Percentiles rank a stretch among this genome's conserved stretches.
These are phyloP conservation scores for Ceratonia siliqua DNA, from an alignment of 306 rosid species.

Conservation along the genomic window DNA sequence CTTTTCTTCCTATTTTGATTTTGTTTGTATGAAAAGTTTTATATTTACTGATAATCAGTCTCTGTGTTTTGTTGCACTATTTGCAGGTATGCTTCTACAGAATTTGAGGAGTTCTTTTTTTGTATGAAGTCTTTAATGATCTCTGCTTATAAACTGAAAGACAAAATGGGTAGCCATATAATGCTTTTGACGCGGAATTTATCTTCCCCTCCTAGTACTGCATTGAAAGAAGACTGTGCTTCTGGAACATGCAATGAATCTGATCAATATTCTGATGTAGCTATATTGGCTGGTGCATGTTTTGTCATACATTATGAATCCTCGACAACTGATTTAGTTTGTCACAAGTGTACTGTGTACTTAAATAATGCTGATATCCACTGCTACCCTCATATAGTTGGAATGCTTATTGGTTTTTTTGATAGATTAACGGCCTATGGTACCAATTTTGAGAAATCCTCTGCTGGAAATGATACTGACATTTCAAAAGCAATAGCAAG, in stretches of 20 bases:
- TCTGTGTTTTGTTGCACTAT: conserved; percentile 30
- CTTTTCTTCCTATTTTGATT: neutral
- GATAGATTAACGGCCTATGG: conserved; percentile 48
- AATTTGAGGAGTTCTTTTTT: conserved; percentile 55
- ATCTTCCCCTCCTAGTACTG: conserved; percentile 40
- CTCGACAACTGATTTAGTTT: conserved; percentile 39
- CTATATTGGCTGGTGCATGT: conserved; percentile 47
- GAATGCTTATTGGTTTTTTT: conserved; percentile 63
- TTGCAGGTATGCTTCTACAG: conserved; percentile 58
- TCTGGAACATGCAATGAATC: conserved; percentile 38
- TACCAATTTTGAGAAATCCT: conserved; percentile 35
- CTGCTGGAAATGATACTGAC: conserved; percentile 35
- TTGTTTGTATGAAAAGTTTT: neutral
- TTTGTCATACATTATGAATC: conserved; percentile 60
- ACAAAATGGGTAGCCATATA: conserved; percentile 49
- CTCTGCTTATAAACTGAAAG: conserved; percentile 45
- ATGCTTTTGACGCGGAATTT: conserved; percentile 55
- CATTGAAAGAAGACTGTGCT: conserved; percentile 43
- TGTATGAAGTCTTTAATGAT: conserved; percentile 50
- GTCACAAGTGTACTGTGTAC: conserved; percentile 43
- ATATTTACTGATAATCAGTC: neutral
- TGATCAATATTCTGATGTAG: conserved; percentile 43
- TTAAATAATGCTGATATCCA: conserved; percentile 69
- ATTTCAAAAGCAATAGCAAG: conserved; percentile 33
- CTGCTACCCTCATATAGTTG: conserved; percentile 65